Evolutionary conservation across 371 early-diverging fungal species (phyloP), one percentile per base, ranked within the genome.

Genomic region (Circinella umbellata): DNA sequence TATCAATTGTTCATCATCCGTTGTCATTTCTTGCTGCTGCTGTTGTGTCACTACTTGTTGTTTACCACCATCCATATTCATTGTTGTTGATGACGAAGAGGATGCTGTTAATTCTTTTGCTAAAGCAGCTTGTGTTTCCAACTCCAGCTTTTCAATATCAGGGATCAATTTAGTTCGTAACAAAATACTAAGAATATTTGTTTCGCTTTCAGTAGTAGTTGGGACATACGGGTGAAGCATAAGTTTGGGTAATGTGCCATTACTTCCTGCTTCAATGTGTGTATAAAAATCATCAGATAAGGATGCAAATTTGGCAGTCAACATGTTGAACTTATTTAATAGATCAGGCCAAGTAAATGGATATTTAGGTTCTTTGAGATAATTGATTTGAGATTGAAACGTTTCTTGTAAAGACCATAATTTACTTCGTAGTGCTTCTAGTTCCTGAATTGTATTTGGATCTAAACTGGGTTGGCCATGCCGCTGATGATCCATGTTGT

Each of bases 281-380:
- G 64, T 63, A 63, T 85, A 80, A 49, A 85, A 89, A 68, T 74
- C 87, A 73, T 79, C 87, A 67, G 82, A 82, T 51, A 78, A 76
- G 13, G 74, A 82, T 39, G 78, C 84, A 72, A 86, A 90, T 61
- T 86, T 86, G 35, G 89, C 89, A 3, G 88, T 89, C 39, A 90
- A 71, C 76, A 88, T 87, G 72, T 90, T 90, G 82, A 90, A 90
- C 74, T 90, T 90, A 80, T 87, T 90, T 39, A 90, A 76, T 18
- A 90, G 76, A 73, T 86, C 86, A 1, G 86, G 86, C 86, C 86
- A 83, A 1, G 77, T 81, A 48, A 82, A 80, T 1, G 78, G 80
- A 57, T 76, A 82, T 65, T 82, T 79, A 4, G 84, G 83, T 60
- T 82, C 82, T 63, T 80, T 82, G 8, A 83, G 60, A 59, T 80